phyloP scores from a whole-genome alignment of 306 rosid genomes.

The Cucumis melo region DNA sequence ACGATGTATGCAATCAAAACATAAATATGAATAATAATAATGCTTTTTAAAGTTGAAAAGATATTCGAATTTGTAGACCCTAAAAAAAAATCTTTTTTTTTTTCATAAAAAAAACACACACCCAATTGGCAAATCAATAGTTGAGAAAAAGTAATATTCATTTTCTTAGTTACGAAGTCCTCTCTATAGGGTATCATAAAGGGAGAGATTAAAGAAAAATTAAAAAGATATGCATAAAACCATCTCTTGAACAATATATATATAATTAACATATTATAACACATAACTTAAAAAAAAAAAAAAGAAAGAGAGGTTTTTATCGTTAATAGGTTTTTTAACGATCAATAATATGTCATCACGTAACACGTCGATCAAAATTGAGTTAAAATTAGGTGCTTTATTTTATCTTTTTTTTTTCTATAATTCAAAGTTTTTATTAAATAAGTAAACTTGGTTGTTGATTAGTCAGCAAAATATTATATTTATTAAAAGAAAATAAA shows the following conservation, averaged over 20 bases:
- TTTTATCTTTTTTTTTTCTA: neutral
- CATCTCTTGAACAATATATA: neutral
- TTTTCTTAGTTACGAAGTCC: neutral
- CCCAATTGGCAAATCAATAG: neutral
- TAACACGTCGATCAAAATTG: neutral
- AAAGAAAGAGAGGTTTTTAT: neutral
- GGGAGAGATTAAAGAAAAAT: neutral
- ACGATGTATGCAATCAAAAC: neutral
- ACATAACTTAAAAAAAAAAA: neutral
- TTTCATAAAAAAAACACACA: neutral
- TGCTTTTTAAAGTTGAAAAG: neutral
- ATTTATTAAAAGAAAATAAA: neutral
- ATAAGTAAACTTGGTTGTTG: neutral
- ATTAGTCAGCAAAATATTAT: neutral
- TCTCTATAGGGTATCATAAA: neutral
- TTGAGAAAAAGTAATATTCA: neutral
- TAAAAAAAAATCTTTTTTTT: neutral
- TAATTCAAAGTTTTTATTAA: neutral
- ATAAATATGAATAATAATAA: neutral
- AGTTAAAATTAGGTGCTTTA: neutral
- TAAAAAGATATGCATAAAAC: neutral
- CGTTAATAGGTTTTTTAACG: neutral
- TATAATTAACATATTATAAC: too few relatives aligned
- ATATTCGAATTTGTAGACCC: neutral
- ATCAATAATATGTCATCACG: neutral